Base-by-base conservation (phyloP, 371 early-diverging fungal genomes). In the Mortierella sp. region DNA sequence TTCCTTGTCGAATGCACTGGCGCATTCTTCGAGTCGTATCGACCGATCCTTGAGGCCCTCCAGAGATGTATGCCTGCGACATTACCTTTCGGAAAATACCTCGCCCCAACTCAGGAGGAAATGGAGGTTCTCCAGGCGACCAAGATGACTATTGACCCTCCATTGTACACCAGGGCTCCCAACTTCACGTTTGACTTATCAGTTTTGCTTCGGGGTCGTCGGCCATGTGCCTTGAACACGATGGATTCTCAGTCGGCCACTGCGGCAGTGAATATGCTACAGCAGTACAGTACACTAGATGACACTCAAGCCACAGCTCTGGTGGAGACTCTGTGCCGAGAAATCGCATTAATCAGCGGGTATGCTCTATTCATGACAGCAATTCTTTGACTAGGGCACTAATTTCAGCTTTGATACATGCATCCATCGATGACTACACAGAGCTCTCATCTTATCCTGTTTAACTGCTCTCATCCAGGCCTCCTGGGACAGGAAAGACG, bases 401-500 rank as follows among this genome's bases (percentile, higher is more conserved):
- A n/a, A n/a, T n/a, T n/a, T n/a, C n/a, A n/a, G n/a, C n/a, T n/a
- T n/a, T n/a, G n/a, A n/a, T n/a, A n/a, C n/a, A n/a, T n/a, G n/a
- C n/a, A n/a, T n/a, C n/a, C n/a, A n/a, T n/a, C n/a, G n/a, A n/a
- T n/a, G n/a, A n/a, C n/a, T n/a, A n/a, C n/a, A n/a, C n/a, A n/a
- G n/a, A n/a, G n/a, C 14, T 32, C 1, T 56, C 15, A 34, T n/a
- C 32, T 37, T 19, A 32, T 30, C 9, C 23, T 14, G n/a, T n/a
- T n/a, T n/a, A n/a, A n/a, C n/a, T n/a, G 12, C 2, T 15, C 19
- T 14, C 1, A 14, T 52, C 14, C 53, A 81, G 84, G 14, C 87
- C 87, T 0, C 86, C 86, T 0, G 86, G 87, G 3, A 85, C 86
- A 3, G 86, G 87, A n/a, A 87, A 87, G 58, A 78, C 83, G 4